A percentile compares a stretch with the other conserved stretches of the same genome.
Conservation (phyloP, 202 grass and related monocot genomes). For the Tripidium arundinaceum region DNA sequence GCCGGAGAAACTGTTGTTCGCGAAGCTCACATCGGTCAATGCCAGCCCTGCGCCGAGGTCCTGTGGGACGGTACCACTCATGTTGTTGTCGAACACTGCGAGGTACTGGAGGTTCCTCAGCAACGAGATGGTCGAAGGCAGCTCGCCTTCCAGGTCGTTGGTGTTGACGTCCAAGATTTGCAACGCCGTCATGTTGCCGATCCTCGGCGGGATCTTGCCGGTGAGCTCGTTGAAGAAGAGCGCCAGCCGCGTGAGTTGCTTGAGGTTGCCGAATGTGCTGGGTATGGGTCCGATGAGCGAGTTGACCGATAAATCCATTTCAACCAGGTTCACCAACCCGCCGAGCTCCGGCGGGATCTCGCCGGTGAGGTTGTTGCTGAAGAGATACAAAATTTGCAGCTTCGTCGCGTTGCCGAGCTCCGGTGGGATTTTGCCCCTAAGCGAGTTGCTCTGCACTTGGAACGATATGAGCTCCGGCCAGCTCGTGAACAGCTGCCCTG, state of each 20-base stretch:
- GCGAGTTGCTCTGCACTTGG: slow-evolving; percentile 31
- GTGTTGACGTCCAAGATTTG: slow-evolving; percentile 43
- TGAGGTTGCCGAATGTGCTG: slow-evolving; percentile 46
- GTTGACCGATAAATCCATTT: slow-evolving; percentile 59
- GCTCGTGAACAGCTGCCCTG: slow-evolving; percentile 26
- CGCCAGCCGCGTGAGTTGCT: slow-evolving; percentile 14
- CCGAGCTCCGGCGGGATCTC: slow-evolving; percentile 52
- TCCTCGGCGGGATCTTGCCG: slow-evolving; percentile 51
- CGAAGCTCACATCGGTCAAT: slow-evolving; percentile 33
- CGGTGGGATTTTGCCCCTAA: slow-evolving; percentile 33
- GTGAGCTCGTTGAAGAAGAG: slow-evolving; percentile 59
- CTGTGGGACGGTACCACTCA: slow-evolving; percentile 51
- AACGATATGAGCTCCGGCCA: slow-evolving; percentile 69
- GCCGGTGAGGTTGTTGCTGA: slow-evolving; percentile 38
- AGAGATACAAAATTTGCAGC: slow-evolving; percentile 22
- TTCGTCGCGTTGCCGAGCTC: slow-evolving; percentile 46
- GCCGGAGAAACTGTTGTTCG: slow-evolving; percentile 67
- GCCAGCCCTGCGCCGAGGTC: slow-evolving; percentile 46
- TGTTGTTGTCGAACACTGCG: slow-evolving; percentile 52
- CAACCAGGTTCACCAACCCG: neutral
- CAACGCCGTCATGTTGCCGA: slow-evolving; percentile 61
- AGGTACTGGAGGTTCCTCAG: slow-evolving; percentile 37
- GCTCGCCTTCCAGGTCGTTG: slow-evolving; percentile 52
- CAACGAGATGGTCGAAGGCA: slow-evolving; percentile 49
- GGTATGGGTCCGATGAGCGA: slow-evolving; percentile 48